Evolutionary conservation across 805 yeast genomes (phyloP).

Genomic region (Metschnikowia cubensis): DNA sequence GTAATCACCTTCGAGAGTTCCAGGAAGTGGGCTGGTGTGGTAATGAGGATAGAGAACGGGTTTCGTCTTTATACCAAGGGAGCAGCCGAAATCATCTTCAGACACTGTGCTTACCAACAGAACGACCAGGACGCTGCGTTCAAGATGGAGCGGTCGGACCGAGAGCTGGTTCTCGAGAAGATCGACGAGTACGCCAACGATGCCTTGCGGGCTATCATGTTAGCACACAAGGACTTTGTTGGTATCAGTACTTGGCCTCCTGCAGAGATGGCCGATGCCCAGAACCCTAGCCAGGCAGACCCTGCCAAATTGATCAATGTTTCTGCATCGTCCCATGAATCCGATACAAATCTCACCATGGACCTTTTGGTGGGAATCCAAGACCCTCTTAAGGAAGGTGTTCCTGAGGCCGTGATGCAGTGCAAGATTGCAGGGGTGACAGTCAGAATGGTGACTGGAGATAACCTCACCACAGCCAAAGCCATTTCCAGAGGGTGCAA

Average conservation of each 20-base stretch:
- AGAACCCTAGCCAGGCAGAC: constrained; percentile 38
- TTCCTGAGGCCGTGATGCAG: constrained; percentile 78
- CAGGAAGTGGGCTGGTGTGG: constrained; percentile 88
- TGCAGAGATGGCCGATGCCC: constrained; percentile 30
- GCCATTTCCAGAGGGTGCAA: constrained; percentile 89
- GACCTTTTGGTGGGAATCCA: constrained; percentile 85
- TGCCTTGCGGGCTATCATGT: constrained; percentile 85
- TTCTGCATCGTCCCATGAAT: constrained; percentile 21
- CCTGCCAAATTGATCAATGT: constrained; percentile 28
- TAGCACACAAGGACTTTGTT: constrained; percentile 72
- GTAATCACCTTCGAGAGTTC: constrained; percentile 87
- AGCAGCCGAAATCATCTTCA: constrained; percentile 85
- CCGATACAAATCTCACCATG: constrained; percentile 19
- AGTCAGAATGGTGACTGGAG: constrained; percentile 98
- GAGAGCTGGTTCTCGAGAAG: constrained; percentile 30
- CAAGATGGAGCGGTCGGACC: constrained; percentile 27
- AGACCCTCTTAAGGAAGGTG: constrained; percentile 92
- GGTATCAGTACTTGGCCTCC: constrained; percentile 65
- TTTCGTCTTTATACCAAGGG: constrained; percentile 79
- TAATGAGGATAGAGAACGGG: constrained; percentile 46
- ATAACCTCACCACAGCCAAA: constrained; percentile 83
- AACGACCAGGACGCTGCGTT: constrained; percentile 25
- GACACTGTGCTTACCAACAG: constrained; percentile 46
- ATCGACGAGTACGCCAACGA: constrained; percentile 59
- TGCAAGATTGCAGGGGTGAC: constrained; percentile 90